These are phyloP conservation scores for Phalaenopsis aphrodite DNA, from an alignment of 106 monocot genomes.

Conservation along the genomic window DNA sequence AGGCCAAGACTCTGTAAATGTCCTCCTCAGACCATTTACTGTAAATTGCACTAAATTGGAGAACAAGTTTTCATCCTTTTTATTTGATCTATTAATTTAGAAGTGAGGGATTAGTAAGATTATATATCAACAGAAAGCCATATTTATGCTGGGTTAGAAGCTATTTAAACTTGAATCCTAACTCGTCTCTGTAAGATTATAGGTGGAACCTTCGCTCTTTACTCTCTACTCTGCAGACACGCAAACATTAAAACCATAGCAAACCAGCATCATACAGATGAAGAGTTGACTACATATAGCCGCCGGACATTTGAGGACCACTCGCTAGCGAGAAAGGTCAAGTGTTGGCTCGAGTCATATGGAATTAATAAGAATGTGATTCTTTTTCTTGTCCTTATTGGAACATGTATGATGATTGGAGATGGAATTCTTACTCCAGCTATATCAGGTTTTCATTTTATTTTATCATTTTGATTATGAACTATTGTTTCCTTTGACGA, in stretches of 20 bases:
- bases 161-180: background rate
- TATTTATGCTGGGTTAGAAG: background rate
- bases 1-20: too few species aligned
- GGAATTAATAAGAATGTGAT: conserved; percentile 21
- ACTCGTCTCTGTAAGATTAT: background rate
- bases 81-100: too few species aligned
- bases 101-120: background rate
- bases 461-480: background rate
- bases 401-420: conserved; percentile 43
- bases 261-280: conserved; percentile 20
- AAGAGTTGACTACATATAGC: conserved; percentile 19
- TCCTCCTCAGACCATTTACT: too few species aligned
- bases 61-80: too few species aligned
- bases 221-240: conserved; percentile 26
- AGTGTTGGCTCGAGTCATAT: conserved; percentile 22
- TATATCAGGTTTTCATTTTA: conserved; percentile 28
- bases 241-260: conserved; percentile 19
- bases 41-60: too few species aligned
- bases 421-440: conserved; percentile 49
- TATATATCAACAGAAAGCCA: background rate
- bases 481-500: too few species aligned
- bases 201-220: conserved; percentile 37
- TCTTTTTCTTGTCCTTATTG: conserved; percentile 32
- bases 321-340: conserved; percentile 9
- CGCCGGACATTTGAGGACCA: background rate